These are phyloP conservation scores for Spizellomyces punctatus DNA, from an alignment of 192 early-diverging fungal species.

Conservation along the genomic window DNA sequence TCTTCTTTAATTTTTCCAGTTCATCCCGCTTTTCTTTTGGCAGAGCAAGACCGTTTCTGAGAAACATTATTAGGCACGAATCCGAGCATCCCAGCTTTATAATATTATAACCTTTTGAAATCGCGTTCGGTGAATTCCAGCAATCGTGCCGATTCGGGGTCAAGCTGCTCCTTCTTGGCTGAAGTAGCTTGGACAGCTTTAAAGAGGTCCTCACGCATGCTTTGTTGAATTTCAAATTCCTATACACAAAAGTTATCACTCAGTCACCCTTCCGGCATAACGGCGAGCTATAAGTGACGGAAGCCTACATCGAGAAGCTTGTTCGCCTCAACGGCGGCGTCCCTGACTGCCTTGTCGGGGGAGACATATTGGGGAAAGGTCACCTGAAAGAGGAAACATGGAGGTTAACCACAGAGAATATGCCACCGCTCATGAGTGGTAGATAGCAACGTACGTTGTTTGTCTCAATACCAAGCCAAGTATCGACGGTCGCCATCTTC, in stretches of 20 bases:
- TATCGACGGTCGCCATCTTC: slow-evolving; percentile 16
- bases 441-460: slow-evolving; percentile 3
- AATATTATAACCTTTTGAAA: slow-evolving; percentile 52
- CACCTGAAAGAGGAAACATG: background rate
- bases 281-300: background rate
- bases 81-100: background rate
- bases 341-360: slow-evolving; percentile 36
- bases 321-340: slow-evolving; percentile 35
- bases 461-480: slow-evolving; percentile 9
- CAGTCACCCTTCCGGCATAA: background rate
- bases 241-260: background rate
- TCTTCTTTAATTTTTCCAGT: slow-evolving; percentile 66
- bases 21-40: slow-evolving; percentile 59
- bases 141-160: slow-evolving; percentile 69
- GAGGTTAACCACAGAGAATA: background rate
- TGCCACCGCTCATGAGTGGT: background rate
- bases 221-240: slow-evolving; percentile 39
- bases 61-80: background rate
- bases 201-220: slow-evolving; percentile 45
- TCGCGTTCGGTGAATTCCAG: slow-evolving; percentile 66
- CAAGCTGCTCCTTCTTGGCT: slow-evolving; percentile 36
- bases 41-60: slow-evolving; percentile 68
- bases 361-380: slow-evolving; percentile 41
- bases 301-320: slow-evolving; percentile 13
- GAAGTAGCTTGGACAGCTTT: slow-evolving; percentile 24